Percentiles rank a stretch among this genome's conserved stretches.
Conservation (phyloP, 2,329 filamentous ascomycete genomes). For the Bipolaris zeicola region DNA sequence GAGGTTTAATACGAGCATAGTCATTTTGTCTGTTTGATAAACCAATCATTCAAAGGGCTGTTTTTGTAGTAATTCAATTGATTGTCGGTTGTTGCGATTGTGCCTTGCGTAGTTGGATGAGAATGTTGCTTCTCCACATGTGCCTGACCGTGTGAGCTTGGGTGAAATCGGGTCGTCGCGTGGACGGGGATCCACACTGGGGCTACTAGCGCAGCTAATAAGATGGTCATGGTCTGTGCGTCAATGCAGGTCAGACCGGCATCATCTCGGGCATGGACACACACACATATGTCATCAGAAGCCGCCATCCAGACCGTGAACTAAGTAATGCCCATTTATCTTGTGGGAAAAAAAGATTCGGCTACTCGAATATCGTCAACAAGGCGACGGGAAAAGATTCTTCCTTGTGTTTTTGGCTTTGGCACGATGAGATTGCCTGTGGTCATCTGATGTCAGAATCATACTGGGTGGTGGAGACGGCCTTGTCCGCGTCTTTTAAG, state of each 20-base stretch:
- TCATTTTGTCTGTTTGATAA: neutral
- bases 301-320: constrained; percentile 7
- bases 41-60: neutral
- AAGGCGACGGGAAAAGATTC: neutral
- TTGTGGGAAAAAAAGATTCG: neutral
- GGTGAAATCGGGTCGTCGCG: constrained; percentile 10
- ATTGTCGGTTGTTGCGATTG: neutral
- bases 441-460: neutral
- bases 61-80: neutral
- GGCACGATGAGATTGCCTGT: neutral
- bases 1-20: neutral
- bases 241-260: constrained; percentile 21
- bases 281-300: constrained; percentile 15
- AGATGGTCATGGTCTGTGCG: constrained; percentile 13
- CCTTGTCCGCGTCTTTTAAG: neutral
- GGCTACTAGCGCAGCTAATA: constrained; percentile 14
- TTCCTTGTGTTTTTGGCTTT: neutral
- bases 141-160: neutral
- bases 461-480: neutral
- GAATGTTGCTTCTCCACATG: neutral
- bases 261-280: constrained; percentile 7
- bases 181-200: constrained; percentile 13
- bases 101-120: neutral
- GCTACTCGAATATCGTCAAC: neutral
- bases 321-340: constrained; percentile 5